Evolutionary conservation across 208 protist species (phyloP).

Genomic region (Balamuthia mandrillaris): DNA sequence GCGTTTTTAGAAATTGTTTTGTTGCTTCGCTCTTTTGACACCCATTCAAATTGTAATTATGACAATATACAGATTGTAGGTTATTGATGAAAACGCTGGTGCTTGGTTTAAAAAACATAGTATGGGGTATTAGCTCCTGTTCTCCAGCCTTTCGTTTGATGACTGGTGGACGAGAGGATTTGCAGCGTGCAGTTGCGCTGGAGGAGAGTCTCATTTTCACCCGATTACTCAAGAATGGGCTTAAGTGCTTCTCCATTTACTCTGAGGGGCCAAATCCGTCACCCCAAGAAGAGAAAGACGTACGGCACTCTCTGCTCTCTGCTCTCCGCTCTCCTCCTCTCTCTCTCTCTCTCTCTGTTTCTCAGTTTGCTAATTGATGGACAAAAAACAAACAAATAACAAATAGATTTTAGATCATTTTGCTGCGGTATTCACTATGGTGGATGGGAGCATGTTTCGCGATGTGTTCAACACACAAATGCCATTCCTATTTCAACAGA

Average conservation of each 20-base stretch:
- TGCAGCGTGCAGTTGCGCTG: background rate
- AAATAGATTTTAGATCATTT: slow-evolving; percentile 76
- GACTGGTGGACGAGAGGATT: background rate
- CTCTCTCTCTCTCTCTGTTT: background rate
- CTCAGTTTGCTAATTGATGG: too few species aligned
- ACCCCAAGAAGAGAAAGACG: slow-evolving; percentile 53
- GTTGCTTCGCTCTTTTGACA: too few species aligned
- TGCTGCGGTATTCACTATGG: slow-evolving; percentile 70
- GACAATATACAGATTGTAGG: slow-evolving; percentile 55
- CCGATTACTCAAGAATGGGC: slow-evolving; percentile 59
- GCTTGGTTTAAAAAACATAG: slow-evolving; percentile 73
- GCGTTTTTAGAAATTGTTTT: too few species aligned
- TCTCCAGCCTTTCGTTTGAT: background rate
- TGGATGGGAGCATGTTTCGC: slow-evolving; percentile 66
- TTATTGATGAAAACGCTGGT: slow-evolving; percentile 70
- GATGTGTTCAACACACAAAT: slow-evolving; percentile 69
- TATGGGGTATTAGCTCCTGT: slow-evolving; percentile 57
- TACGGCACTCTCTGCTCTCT: background rate
- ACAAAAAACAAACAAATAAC: slow-evolving; percentile 45
- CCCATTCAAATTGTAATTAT: too few species aligned
- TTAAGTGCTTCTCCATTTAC: slow-evolving; percentile 74
- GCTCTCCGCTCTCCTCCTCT: background rate
- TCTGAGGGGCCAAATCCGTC: background rate
- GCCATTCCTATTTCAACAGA: slow-evolving; percentile 63
- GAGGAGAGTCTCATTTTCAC: slow-evolving; percentile 57